Conservation (phyloP, 2,329 filamentous ascomycete species). For the Mariannaea sp. region DNA sequence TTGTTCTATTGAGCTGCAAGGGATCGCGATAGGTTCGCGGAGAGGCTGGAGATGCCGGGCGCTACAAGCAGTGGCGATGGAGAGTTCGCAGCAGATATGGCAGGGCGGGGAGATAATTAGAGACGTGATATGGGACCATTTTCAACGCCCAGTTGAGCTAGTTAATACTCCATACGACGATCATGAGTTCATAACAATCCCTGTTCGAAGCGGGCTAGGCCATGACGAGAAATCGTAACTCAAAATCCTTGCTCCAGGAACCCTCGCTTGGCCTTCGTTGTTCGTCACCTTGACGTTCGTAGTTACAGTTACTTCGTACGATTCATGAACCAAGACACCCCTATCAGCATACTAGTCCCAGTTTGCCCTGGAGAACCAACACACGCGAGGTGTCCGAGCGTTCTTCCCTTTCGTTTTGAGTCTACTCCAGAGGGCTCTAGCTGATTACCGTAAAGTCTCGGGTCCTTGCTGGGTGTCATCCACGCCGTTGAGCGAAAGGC, state of each 20-base stretch:
- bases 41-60: constrained; percentile 25
- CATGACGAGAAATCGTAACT: not conserved
- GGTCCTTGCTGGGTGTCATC: constrained; percentile 3
- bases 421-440: too few species aligned
- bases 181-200: constrained; percentile 18
- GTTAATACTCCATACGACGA: constrained; percentile 23
- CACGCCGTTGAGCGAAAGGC: not conserved
- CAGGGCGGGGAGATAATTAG: constrained; percentile 16
- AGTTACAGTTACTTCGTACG: too few species aligned
- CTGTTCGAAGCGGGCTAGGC: not conserved
- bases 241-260: not conserved
- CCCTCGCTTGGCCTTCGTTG: not conserved
- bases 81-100: constrained; percentile 33
- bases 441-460: too few species aligned
- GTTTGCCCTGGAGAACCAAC: constrained; percentile 15
- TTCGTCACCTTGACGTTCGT: not conserved
- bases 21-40: constrained; percentile 12
- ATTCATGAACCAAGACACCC: constrained; percentile 4
- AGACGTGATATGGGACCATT: not conserved
- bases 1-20: constrained; percentile 16
- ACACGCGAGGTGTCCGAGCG: constrained; percentile 20
- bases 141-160: not conserved
- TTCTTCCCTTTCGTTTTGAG: not conserved
- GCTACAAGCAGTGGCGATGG: constrained; percentile 28
- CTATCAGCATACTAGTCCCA: not conserved